A percentile compares a stretch with the other conserved stretches of the same genome.
These are phyloP conservation scores for Teratosphaeria epicoccoides DNA, from an alignment of 2,329 filamentous ascomycete species.

Conservation along the genomic window DNA sequence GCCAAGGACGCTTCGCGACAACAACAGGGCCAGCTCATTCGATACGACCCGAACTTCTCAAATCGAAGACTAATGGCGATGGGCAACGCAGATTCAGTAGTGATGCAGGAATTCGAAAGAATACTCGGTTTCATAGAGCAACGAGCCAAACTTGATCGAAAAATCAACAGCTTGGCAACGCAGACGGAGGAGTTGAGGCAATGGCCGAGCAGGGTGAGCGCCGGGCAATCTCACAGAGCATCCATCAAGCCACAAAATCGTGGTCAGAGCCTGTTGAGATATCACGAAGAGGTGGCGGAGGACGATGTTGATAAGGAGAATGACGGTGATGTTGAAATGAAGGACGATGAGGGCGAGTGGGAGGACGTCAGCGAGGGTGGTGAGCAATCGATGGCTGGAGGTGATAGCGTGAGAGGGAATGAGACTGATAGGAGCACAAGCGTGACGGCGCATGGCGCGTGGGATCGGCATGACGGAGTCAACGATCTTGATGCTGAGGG, in stretches of 20 bases:
- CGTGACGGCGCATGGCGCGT: neutral
- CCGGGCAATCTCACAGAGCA: neutral
- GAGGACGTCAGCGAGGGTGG: neutral
- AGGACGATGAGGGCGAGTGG: neutral
- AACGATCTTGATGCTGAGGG: too few relatives aligned
- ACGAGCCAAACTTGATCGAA: neutral
- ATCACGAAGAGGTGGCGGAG: neutral
- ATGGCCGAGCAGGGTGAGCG: neutral
- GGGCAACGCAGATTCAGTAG: neutral
- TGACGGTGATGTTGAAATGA: neutral
- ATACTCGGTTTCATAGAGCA: neutral
- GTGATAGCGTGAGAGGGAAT: neutral
- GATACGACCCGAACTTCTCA: neutral
- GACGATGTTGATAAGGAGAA: neutral
- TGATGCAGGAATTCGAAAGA: neutral
- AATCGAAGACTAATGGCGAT: neutral
- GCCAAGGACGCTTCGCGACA: neutral
- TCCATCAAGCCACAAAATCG: neutral
- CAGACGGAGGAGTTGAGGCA: neutral
- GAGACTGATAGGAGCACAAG: neutral
- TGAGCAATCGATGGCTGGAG: neutral
- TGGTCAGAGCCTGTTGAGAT: neutral
- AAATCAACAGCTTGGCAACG: neutral
- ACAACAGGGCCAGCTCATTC: neutral
- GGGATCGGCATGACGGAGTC: neutral